phyloP scores from a whole-genome alignment of 192 early-diverging fungal genomes.

The Backusella psychrophila region DNA sequence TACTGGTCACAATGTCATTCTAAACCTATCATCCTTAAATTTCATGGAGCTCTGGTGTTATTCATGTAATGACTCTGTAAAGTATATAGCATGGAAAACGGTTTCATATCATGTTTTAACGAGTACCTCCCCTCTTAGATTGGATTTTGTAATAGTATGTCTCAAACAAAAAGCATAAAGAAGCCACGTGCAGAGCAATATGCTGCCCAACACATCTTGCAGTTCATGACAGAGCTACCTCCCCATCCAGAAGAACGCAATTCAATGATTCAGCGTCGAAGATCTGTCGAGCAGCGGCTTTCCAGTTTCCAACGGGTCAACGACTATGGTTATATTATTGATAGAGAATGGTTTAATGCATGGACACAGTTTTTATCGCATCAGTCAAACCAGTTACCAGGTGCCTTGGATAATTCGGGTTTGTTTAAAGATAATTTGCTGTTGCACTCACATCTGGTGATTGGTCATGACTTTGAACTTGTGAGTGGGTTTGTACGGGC shows the following conservation, averaged over 20 bases:
- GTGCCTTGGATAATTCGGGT: neutral
- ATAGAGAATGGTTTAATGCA: neutral
- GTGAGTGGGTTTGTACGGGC: neutral
- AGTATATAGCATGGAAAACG: neutral
- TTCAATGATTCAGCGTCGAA: neutral
- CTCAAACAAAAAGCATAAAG: neutral
- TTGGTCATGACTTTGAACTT: slow-evolving; percentile 6
- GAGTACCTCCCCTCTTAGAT: neutral
- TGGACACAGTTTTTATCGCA: slow-evolving; percentile 2
- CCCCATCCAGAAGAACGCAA: neutral
- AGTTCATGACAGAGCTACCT: neutral
- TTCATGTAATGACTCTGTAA: neutral
- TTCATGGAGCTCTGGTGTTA: slow-evolving; percentile 14
- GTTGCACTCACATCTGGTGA: neutral
- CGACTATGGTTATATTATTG: neutral
- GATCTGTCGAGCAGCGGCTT: neutral
- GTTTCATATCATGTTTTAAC: neutral
- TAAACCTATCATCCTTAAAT: slow-evolving; percentile 1
- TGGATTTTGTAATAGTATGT: neutral
- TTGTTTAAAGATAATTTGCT: neutral
- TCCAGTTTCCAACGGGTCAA: neutral
- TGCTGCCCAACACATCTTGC: neutral
- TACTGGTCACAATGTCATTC: neutral
- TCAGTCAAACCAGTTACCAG: neutral
- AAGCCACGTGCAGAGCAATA: neutral